These are phyloP conservation scores for Citrus sp. DNA, from an alignment of 345 rosid genomes.

Conservation along the genomic window DNA sequence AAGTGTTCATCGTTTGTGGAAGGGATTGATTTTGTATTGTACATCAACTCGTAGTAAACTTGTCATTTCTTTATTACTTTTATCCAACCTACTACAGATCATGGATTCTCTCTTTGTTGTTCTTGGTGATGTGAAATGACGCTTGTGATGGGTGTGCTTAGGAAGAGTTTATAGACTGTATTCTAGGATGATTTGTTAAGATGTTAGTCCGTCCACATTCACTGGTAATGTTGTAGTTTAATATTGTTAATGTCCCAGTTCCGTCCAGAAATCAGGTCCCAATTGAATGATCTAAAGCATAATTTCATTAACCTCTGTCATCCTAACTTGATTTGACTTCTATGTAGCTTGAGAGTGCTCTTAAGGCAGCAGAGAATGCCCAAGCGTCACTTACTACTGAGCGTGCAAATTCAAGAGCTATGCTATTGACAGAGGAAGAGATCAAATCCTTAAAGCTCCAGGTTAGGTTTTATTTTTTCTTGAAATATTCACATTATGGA, in stretches of 20 bases:
- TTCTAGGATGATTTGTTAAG: neutral
- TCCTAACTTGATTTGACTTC: neutral
- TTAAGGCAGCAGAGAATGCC: conserved; percentile 71
- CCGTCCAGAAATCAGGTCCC: neutral
- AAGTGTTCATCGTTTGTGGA: no score
- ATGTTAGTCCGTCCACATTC: neutral
- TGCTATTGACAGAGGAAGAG: conserved; percentile 79
- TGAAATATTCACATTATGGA: conserved; percentile 4
- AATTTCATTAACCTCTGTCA: neutral
- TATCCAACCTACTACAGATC: neutral
- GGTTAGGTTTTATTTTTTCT: conserved; percentile 40
- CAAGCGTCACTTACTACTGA: conserved; percentile 68
- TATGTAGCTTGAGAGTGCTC: conserved; percentile 79
- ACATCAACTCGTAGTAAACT: neutral
- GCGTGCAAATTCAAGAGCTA: conserved; percentile 73
- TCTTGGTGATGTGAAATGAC: neutral
- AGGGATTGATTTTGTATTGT: neutral
- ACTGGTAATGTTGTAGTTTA: neutral
- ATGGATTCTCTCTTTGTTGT: neutral
- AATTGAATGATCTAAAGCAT: neutral
- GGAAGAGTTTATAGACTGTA: neutral
- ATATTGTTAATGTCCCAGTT: neutral
- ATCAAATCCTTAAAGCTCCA: conserved; percentile 82
- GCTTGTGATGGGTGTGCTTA: neutral
- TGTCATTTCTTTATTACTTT: neutral